Evolutionary conservation across 139 green algal genomes (phyloP), one percentile per base, ranked within the genome.

Genomic region (Volvox reticuliferus): DNA sequence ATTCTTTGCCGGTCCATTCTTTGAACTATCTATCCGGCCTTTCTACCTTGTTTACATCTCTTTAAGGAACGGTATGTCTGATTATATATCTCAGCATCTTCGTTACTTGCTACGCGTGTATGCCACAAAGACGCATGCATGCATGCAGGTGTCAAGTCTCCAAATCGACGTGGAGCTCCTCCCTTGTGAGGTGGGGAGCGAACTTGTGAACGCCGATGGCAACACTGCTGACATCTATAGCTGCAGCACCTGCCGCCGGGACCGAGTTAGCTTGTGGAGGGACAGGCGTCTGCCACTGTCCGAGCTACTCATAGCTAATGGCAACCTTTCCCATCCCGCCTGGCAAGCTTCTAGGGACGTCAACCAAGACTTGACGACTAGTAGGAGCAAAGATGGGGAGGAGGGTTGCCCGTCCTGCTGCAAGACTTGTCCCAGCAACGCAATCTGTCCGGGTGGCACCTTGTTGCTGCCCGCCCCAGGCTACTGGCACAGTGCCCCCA

Each of bases 401-500:
- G 21, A 79, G 71, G 18, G 17, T 18, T 79, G 71, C 71, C 71
- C 26, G 1, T 33, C 33, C 12, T 82, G 76, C 76, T 82, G 76
- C 76, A 30, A 28, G 32, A 26, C 18, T 20, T 82, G 76, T 36
- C 76, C 76, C 32, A 14, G 3, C 18, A 1, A 82, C 24, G 76
- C 76, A 1, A 36, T 26, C 76, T 82, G 76, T 36, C 76, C 76
- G 1, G 76, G 76, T 30, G 76, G 76, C 16, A 17, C 76, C 21
- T 30, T 82, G 32, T 14, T 82, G 18, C 20, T 82, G 18, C 76
- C 76, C 33, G 24, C 33, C 12, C 18, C 76, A 2, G 76, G 76
- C 32, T 82, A 82, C 76, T 82, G 76, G 76, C 76, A 82, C 33
- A 82, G 76, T 36, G 13, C n/a, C 32, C 33, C 76, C 76, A 61